Base-by-base conservation (phyloP, 805 yeast genomes). In the Hanseniaspora clermontiae region DNA sequence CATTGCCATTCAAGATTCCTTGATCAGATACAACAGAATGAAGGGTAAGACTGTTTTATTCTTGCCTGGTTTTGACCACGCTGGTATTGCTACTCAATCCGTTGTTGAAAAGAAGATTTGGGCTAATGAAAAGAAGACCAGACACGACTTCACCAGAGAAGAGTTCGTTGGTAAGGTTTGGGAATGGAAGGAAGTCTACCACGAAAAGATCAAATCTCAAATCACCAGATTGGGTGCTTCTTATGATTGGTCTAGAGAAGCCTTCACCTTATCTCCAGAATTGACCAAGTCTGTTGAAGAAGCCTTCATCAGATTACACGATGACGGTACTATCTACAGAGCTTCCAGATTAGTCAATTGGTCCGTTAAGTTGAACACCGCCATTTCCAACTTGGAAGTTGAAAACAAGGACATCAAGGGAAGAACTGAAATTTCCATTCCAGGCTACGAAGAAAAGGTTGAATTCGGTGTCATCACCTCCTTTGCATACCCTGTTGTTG, bases 111-210 rank as follows among this genome's bases (percentile, higher is more conserved):
- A 93, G 73, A 90, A 84, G 75, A 71, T 93, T 42, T 88, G 95
- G 95, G 86, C 88, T 55, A 80, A 80, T 62, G 87, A 87, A 66
- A 79, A 83, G 72, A 78, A 84, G 68, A 89, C 97, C 53, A 85
- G 97, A 74, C 96, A 93, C 70, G 97, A 93, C 67, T 81, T 80
- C 60, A 96, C 96, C 60, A 87, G 98, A 73, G 97, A 91, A 68
- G 83, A 80, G 60, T 93, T 93, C 63, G 73, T 87, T 57, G 83
- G 77, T 40, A 83, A 84, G 68, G 96, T 93, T 34, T 93, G 97
- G 97, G 95, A 88, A 63, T 93, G 98, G 98, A 93, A 93, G 70
- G 95, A 89, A 60, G 89, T 84, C 59, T 93, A 93, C 74, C 97
- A 93, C 64, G 70, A 70, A 57, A 84, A 85, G 65, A 93, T 93